phyloP scores from a whole-genome alignment of 139 green algal genomes.

The Closterium sp. region DNA sequence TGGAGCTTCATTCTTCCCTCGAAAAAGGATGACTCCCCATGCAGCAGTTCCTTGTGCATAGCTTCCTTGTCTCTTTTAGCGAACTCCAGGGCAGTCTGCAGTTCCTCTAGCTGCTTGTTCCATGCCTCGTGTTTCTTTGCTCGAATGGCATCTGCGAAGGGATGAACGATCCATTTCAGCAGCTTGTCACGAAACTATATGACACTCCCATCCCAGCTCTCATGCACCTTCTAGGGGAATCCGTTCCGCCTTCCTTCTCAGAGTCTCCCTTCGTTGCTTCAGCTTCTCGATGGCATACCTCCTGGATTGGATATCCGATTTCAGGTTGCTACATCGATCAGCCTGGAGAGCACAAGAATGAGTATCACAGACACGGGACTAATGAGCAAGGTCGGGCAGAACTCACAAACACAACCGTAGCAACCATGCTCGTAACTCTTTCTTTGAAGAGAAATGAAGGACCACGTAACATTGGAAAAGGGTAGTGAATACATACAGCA shows the following conservation, averaged over 20 bases:
- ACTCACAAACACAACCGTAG: neutral
- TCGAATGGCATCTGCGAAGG: neutral
- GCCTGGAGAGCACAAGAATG: neutral
- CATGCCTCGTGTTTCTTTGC: neutral
- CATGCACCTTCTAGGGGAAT: neutral
- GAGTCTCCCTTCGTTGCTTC: neutral
- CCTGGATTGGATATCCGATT: neutral
- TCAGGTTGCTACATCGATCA: neutral
- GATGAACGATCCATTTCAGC: neutral
- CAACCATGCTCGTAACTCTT: no score
- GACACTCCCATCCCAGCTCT: neutral
- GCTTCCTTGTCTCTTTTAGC: neutral
- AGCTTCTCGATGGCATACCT: neutral
- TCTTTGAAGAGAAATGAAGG: no score
- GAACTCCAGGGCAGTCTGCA: neutral
- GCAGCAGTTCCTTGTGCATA: neutral
- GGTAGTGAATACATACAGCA: neutral
- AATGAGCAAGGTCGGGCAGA: neutral
- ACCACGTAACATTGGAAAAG: no score
- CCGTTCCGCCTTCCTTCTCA: neutral
- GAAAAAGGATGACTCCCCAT: neutral
- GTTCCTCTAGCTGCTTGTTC: neutral
- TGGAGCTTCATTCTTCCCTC: neutral
- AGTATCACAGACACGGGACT: neutral
- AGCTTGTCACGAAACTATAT: neutral